Evolutionary conservation across 306 rosid genomes (phyloP).

Genomic region (Vigna hirtella): DNA sequence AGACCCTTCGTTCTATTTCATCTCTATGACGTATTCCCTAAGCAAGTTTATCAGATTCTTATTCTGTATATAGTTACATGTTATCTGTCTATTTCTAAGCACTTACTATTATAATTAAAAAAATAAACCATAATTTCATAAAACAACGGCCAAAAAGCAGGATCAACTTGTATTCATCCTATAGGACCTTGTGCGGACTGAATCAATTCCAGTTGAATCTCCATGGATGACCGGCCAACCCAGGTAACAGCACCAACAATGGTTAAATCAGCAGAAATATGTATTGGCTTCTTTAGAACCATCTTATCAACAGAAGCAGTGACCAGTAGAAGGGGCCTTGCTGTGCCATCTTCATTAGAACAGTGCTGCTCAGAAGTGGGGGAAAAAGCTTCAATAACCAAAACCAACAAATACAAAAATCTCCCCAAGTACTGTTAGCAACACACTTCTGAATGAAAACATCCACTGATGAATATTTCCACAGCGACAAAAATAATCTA

Average conservation of each 20-base stretch:
- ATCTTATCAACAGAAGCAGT: conserved; percentile 89
- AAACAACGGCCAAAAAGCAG: conserved; percentile 17
- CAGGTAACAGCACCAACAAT: conserved; percentile 86
- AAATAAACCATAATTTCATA: conserved; percentile 4
- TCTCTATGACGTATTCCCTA: neutral
- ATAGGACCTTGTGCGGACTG: conserved; percentile 58
- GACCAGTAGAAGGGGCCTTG: conserved; percentile 70
- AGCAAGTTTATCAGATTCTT: conserved; percentile 1
- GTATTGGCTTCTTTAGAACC: conserved; percentile 72
- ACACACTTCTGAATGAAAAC: neutral
- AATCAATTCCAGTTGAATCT: conserved; percentile 72
- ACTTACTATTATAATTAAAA: neutral
- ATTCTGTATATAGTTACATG: neutral
- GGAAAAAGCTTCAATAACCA: neutral
- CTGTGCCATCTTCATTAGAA: conserved; percentile 67
- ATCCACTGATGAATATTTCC: neutral
- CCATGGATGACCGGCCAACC: conserved; percentile 89
- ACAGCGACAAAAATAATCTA: neutral
- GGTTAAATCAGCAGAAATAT: conserved; percentile 61
- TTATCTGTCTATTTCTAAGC: conserved; percentile 15
- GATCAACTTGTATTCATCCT: neutral
- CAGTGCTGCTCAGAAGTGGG: conserved; percentile 61
- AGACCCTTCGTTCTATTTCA: neutral
- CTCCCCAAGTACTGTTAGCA: neutral
- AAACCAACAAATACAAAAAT: neutral